These are phyloP conservation scores for Globisporangium acanthophoron DNA, from an alignment of 352 stramenopile genomes.

Conservation along the genomic window DNA sequence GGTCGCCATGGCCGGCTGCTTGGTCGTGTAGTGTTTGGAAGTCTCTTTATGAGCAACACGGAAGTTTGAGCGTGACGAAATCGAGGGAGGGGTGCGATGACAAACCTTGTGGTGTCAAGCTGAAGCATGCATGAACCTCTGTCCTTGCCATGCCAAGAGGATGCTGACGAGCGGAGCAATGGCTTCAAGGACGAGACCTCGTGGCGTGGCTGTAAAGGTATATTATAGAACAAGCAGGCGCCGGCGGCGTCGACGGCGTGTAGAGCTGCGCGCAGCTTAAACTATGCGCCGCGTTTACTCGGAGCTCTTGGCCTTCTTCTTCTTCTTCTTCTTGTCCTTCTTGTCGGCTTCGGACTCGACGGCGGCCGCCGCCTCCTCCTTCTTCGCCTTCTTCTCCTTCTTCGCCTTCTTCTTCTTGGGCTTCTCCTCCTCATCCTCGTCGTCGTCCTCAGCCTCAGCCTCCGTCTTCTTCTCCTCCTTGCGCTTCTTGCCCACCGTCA, in stretches of 20 bases:
- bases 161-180: neutral
- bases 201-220: conserved; percentile 5
- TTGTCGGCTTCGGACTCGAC: conserved; percentile 28
- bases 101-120: no score
- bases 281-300: conserved; percentile 11
- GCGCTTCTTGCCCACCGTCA: conserved; percentile 91
- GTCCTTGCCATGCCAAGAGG: no score
- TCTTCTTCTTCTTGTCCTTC: conserved; percentile 43
- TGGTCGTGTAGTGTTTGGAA: neutral
- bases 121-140: no score
- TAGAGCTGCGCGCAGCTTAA: neutral
- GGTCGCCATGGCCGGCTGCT: neutral
- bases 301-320: conserved; percentile 25
- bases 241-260: neutral
- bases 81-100: neutral
- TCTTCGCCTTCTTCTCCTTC: conserved; percentile 53
- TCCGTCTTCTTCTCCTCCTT: conserved; percentile 59
- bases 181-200: neutral
- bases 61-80: neutral
- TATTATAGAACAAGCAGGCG: conserved; percentile 18
- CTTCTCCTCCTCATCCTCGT: conserved; percentile 77
- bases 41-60: neutral
- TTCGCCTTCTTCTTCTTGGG: conserved; percentile 46
- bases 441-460: conserved; percentile 41
- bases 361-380: conserved; percentile 38